Evolutionary conservation across 352 stramenopile genomes (phyloP), one percentile per base, ranked within the genome.

Genomic region (Phytophthora niederhauseri): DNA sequence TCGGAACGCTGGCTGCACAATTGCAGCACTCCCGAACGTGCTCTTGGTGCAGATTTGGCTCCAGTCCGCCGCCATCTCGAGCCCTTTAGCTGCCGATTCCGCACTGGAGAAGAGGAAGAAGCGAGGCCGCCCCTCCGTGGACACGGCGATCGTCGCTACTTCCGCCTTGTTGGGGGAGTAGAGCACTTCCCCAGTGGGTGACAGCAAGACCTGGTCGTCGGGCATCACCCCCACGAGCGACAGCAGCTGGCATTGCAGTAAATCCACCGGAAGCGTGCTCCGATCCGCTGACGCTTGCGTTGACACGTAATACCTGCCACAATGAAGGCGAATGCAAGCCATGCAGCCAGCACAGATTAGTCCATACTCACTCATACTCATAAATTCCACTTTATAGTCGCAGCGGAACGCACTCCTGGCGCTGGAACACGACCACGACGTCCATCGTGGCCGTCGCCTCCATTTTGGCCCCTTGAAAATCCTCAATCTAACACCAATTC

Each of bases 201-300:
- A 89, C 17, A 91, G 50, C 41, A 92, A 68, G 28, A 81, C 63
- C 59, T 94, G 85, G 17, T 89, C 76, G 4, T 90, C 76, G 0
- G 82, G 81, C 11, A 80, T 63, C n/a, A 90, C 53, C 4, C 81
- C 84, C 15, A 87, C 17, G 15, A 94, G 84, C 51, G 85, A 94
- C 36, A 94, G 62, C 19, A 94, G 65, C 57, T 92, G 84, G 53
- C 80, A 89, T 68, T 91, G 85, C 46, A 92, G 62, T 67, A 94
- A 57, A 52, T 91, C 84, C 4, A 89, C 60, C 24, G 72, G 57
- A 36, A 93, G 61, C 24, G 58, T 54, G 30, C 61, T 65, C 20
- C 57, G 69, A 70, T 76, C 54, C 0, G 48, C 28, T 50, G 72
- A 71, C 31, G 48, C 45, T 24, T 70, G 62, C 12, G 66, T 74